phyloP scores from a whole-genome alignment of 345 rosid genomes.

The Ceriops tagal region DNA sequence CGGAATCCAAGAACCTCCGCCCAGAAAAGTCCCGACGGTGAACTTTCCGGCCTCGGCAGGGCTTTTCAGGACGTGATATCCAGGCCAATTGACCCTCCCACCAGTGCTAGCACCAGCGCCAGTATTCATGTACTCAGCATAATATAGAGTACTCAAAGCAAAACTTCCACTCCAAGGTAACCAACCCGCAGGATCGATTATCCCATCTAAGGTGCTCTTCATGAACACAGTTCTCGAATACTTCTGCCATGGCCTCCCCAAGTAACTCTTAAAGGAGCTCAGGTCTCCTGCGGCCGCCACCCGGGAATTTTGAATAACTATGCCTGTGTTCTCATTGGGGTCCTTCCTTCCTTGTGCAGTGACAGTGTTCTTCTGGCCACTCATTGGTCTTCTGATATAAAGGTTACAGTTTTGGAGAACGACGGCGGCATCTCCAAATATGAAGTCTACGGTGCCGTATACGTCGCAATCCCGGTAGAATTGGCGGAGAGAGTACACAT shows the following conservation, averaged over 20 bases:
- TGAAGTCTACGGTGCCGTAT: constrained; percentile 73
- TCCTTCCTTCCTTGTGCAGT: constrained; percentile 74
- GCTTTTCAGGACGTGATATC: constrained; percentile 44
- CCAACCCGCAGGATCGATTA: constrained; percentile 67
- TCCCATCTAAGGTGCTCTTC: constrained; percentile 46
- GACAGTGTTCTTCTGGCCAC: constrained; percentile 53
- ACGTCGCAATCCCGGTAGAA: constrained; percentile 76
- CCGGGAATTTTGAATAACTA: constrained; percentile 59
- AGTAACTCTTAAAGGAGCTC: constrained; percentile 40
- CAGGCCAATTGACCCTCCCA: constrained; percentile 72
- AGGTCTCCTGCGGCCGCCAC: constrained; percentile 47
- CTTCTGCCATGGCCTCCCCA: constrained; percentile 87
- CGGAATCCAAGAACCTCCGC: constrained; percentile 69
- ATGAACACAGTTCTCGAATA: constrained; percentile 77
- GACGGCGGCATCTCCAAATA: constrained; percentile 67
- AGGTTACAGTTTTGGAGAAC: constrained; percentile 65
- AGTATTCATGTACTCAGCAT: constrained; percentile 70
- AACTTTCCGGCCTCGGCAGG: constrained; percentile 54
- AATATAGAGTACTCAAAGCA: constrained; percentile 70
- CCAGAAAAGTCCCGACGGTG: constrained; percentile 62
- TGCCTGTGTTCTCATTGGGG: constrained; percentile 75
- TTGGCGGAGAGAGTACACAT: constrained; percentile 71
- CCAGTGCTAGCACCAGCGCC: constrained; percentile 59
- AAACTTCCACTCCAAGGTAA: constrained; percentile 67
- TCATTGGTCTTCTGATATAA: constrained; percentile 48